Evolutionary conservation across 2,329 filamentous ascomycete species (phyloP).

Genomic region (Xylaria sp.): DNA sequence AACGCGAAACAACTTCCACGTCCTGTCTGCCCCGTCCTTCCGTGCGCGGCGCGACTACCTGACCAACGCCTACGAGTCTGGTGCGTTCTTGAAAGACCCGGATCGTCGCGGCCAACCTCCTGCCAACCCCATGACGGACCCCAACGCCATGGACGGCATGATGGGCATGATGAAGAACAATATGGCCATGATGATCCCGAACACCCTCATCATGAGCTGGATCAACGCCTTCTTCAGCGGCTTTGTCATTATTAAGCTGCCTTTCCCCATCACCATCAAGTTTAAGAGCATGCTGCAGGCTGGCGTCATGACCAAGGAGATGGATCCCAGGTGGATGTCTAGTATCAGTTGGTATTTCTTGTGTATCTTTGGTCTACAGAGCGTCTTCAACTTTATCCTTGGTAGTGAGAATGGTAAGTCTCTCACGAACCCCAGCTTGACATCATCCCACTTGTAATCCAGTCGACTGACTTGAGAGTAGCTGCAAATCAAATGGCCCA

Average conservation of each 20-base stretch:
- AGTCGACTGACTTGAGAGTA: slow-evolving; percentile 56
- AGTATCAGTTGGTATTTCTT: slow-evolving; percentile 99
- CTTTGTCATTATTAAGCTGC: slow-evolving; percentile 98
- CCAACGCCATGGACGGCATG: slow-evolving; percentile 98
- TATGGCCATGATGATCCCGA: slow-evolving; percentile 99
- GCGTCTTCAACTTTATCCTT: slow-evolving; percentile 96
- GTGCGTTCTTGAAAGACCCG: slow-evolving; percentile 89
- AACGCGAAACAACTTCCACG: slow-evolving; percentile 83
- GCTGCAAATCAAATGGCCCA: slow-evolving; percentile 92
- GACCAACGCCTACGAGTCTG: slow-evolving; percentile 83
- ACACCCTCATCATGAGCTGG: slow-evolving; percentile 99
- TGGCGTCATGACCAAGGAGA: slow-evolving; percentile 92
- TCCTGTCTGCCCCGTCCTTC: slow-evolving; percentile 82
- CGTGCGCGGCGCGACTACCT: slow-evolving; percentile 82
- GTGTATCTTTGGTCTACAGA: slow-evolving; percentile 95
- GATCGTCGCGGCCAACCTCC: slow-evolving; percentile 87
- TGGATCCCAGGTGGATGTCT: slow-evolving; percentile 98
- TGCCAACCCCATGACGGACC: slow-evolving; percentile 94
- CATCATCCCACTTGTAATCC: background rate
- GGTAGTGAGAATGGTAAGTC: slow-evolving; percentile 91
- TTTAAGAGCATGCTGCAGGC: slow-evolving; percentile 99
- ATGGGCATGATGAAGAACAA: slow-evolving; percentile 99
- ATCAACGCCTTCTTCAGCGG: slow-evolving; percentile 99
- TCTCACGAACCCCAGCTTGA: too few species aligned
- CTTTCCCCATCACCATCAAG: slow-evolving; percentile 96